A percentile compares a stretch with the other conserved stretches of the same genome.
phyloP scores from a whole-genome alignment of 1,139 yeast genomes.

The Candida sp. region DNA sequence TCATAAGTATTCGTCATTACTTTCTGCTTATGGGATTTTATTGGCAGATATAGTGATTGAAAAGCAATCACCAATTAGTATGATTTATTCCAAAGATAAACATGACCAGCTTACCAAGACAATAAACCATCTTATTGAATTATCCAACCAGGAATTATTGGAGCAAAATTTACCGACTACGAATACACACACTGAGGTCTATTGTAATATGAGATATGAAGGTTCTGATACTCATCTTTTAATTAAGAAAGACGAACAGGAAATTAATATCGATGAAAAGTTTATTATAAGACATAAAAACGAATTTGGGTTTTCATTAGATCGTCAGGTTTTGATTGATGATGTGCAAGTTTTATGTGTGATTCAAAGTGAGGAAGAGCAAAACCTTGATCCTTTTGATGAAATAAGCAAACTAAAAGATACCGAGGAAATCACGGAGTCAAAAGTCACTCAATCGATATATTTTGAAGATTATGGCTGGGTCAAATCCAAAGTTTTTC shows the following conservation, averaged over 20 bases:
- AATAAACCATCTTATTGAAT: slow-evolving; percentile 18
- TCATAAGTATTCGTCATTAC: slow-evolving; percentile 41
- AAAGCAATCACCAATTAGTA: slow-evolving; percentile 55
- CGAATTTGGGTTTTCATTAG: slow-evolving; percentile 42
- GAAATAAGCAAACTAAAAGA: slow-evolving; percentile 17
- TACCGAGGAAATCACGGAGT: slow-evolving; percentile 3
- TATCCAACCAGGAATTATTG: slow-evolving; percentile 28
- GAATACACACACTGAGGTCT: slow-evolving; percentile 48
- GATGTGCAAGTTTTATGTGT: slow-evolving; percentile 62
- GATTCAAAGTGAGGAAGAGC: slow-evolving; percentile 30
- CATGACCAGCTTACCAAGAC: slow-evolving; percentile 20
- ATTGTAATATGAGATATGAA: slow-evolving; percentile 73
- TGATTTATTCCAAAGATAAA: slow-evolving; percentile 18
- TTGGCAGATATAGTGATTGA: slow-evolving; percentile 56
- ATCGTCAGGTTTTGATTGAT: slow-evolving; percentile 63
- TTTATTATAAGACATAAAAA: slow-evolving; percentile 30
- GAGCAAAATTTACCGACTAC: slow-evolving; percentile 26
- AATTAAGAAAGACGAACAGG: slow-evolving; percentile 34
- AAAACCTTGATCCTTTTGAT: slow-evolving; percentile 29
- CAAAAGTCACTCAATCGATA: slow-evolving; percentile 13
- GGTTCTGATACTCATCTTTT: slow-evolving; percentile 88
- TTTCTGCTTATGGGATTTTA: slow-evolving; percentile 43
- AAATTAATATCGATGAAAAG: slow-evolving; percentile 19
- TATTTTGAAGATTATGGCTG: slow-evolving; percentile 42
- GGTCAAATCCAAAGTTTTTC: slow-evolving; percentile 49